Percentiles rank a stretch among this genome's conserved stretches.
These are phyloP conservation scores for Solanum bukasovii DNA, from an alignment of 257 asterid species.

Conservation along the genomic window DNA sequence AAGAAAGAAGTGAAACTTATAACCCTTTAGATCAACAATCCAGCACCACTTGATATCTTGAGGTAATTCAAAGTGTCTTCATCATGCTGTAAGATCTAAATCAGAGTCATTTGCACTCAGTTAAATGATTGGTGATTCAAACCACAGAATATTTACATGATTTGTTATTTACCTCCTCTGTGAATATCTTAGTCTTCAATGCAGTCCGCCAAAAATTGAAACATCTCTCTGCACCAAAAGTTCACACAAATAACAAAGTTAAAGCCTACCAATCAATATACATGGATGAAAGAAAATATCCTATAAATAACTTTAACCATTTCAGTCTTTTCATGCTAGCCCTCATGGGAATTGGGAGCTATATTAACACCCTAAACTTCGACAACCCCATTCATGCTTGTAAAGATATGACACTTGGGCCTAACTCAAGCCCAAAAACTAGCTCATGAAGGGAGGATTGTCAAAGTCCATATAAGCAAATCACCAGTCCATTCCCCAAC, in stretches of 20 bases:
- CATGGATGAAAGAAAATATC: not conserved
- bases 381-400: conserved; percentile 40
- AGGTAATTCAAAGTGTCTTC: conserved; percentile 70
- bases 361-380: conserved; percentile 60
- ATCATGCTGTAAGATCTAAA: conserved; percentile 59
- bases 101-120: not conserved
- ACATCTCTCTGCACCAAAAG: conserved; percentile 49
- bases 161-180: conserved; percentile 45
- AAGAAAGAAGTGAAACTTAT: conserved; percentile 63
- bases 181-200: conserved; percentile 48
- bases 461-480: not conserved
- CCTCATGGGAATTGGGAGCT: conserved; percentile 19
- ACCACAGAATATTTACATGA: not conserved
- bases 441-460: not conserved
- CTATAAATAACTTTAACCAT: conserved; percentile 4
- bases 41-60: conserved; percentile 59
- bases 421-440: not conserved
- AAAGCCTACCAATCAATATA: not conserved
- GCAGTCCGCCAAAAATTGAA: conserved; percentile 68
- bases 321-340: conserved; percentile 30
- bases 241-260: not conserved
- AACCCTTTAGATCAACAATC: conserved; percentile 57
- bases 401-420: not conserved
- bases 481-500: not conserved
- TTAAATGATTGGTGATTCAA: not conserved